Evolutionary conservation across 139 green algal species (phyloP), one percentile per base, ranked within the genome.

Genomic region (Tetradesmus lagerheimii): DNA sequence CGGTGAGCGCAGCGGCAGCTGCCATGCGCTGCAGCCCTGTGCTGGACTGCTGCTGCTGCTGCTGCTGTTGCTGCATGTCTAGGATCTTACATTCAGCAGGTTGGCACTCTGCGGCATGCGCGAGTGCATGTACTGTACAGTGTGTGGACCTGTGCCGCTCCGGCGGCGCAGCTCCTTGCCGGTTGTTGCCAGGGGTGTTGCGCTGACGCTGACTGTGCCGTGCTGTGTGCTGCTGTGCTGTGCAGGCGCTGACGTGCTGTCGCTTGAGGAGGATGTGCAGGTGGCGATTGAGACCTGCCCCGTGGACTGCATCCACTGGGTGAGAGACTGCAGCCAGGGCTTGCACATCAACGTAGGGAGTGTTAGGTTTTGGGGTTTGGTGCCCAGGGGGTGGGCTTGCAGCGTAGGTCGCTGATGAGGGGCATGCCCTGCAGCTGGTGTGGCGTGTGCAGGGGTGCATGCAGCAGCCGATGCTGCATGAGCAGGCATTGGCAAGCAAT

Each of bases 221-320:
- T 62, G 57, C 3, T 71, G 57, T 71, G 57, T n/a, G 57, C 57
- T 71, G 57, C 57, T 57, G 45, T 57, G 45, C 45, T 57, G 34
- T 66, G 39, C 41, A 85, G 79, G 35, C 53, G 81, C 81, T 14
- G 29, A 78, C 35, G 29, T 80, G 62, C 20, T 29, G 16, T 38
- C 45, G 39, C 64, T 88, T 66, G 64, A 81, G 80, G 91, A 92
- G 71, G 80, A 86, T 12, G 31, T 91, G 0, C 87, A 95, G 89
- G 90, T 94, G 27, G 92, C 93, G 1, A 93, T 95, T 31, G 92
- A 95, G 80, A 93, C 89, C 34, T 95, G 93, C 89, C 93, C 93
- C 3, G 93, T 95, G 35, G 91, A 91, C 67, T 94, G 92, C 89
- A 94, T 94, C 43, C 89, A 94, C 43, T 94, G 92, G 90, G 92